phyloP scores from a whole-genome alignment of 768 basidiomycete species.

The Hydnum rufescens region DNA sequence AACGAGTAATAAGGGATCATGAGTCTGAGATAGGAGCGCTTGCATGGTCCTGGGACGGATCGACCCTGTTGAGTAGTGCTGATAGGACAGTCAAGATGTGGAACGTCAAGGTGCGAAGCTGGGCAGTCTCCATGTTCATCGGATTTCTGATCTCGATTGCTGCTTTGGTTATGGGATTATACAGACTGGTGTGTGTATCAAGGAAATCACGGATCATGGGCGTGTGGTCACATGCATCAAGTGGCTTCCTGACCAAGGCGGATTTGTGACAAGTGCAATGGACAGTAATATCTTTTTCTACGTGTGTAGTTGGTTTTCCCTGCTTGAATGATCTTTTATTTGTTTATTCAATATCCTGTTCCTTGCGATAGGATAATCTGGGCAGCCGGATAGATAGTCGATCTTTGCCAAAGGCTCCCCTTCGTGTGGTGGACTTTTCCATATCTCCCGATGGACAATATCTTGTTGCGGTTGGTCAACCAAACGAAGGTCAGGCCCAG shows the following conservation, averaged over 20 bases:
- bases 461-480: conserved; percentile 57
- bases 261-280: conserved; percentile 76
- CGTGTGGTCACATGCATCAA: conserved; percentile 73
- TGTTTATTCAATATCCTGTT: background rate
- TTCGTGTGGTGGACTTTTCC: conserved; percentile 74
- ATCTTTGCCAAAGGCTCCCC: conserved; percentile 19
- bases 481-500: conserved; percentile 1
- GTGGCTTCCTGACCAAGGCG: conserved; percentile 77
- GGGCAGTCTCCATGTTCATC: conserved; percentile 8
- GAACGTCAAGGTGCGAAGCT: conserved; percentile 50
- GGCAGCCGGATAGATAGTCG: conserved; percentile 53
- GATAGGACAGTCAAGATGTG: conserved; percentile 74
- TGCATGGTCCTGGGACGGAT: conserved; percentile 86
- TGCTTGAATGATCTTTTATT: no score
- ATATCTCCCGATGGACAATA: conserved; percentile 69
- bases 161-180: no score
- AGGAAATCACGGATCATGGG: conserved; percentile 45
- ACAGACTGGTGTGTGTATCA: conserved; percentile 56
- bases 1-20: conserved; percentile 54
- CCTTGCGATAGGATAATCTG: conserved; percentile 40
- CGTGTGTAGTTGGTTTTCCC: conserved; percentile 28
- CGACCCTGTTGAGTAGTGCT: conserved; percentile 60
- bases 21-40: conserved; percentile 57
- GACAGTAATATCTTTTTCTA: conserved; percentile 70
- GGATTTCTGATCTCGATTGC: conserved; percentile 7